phyloP scores from a whole-genome alignment of 306 rosid species.

The Ceratonia siliqua region DNA sequence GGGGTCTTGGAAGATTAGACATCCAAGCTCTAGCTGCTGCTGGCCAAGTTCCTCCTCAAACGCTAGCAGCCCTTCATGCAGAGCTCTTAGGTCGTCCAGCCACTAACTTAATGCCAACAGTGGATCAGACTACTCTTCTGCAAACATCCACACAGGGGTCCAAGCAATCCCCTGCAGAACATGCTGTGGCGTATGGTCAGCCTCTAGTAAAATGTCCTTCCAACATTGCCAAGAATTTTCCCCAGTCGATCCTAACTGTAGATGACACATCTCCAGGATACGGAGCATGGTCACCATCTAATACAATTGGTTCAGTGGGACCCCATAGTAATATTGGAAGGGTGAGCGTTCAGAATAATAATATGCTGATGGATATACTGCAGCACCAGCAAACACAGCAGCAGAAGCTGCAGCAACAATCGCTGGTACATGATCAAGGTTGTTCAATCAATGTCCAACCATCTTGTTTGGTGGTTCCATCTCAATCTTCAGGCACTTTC shows the following conservation, averaged over 20 bases:
- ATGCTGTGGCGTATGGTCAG: constrained; percentile 52
- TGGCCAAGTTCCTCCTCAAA: constrained; percentile 75
- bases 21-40: constrained; percentile 65
- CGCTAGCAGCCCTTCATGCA: constrained; percentile 73
- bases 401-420: constrained; percentile 39
- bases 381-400: constrained; percentile 36
- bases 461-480: constrained; percentile 61
- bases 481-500: constrained; percentile 50
- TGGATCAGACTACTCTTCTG: constrained; percentile 56
- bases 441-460: constrained; percentile 58
- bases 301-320: constrained; percentile 40
- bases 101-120: constrained; percentile 38
- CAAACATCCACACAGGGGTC: constrained; percentile 53
- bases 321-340: constrained; percentile 43
- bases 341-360: constrained; percentile 42
- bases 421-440: constrained; percentile 46
- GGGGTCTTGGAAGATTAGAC: constrained; percentile 51
- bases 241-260: constrained; percentile 44
- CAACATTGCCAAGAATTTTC: constrained; percentile 44
- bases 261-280: constrained; percentile 49
- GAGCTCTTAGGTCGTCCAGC: constrained; percentile 68
- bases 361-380: constrained; percentile 43
- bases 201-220: constrained; percentile 48
- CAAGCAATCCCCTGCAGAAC: constrained; percentile 47
- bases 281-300: constrained; percentile 55